Conservation (phyloP, 2,329 filamentous ascomycete genomes). For the Colletotrichum sp. region DNA sequence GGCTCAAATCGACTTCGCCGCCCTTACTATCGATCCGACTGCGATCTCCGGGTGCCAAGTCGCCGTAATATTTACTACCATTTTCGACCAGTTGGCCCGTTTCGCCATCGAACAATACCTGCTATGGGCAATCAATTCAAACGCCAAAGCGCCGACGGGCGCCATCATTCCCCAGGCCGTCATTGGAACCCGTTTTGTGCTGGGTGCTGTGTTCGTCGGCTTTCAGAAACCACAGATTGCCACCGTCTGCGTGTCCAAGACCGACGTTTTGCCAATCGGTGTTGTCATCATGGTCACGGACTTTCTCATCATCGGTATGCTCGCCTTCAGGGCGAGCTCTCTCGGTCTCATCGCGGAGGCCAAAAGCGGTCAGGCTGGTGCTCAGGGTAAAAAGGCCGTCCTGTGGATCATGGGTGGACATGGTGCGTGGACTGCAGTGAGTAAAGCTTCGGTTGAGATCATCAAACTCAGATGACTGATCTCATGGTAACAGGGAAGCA, state of each 20-base stretch:
- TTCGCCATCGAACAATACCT: conserved; percentile 59
- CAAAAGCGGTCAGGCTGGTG: conserved; percentile 28
- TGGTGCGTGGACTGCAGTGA: conserved; percentile 59
- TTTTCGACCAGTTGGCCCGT: conserved; percentile 63
- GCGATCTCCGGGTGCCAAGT: conserved; percentile 54
- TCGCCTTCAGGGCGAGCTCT: conserved; percentile 47
- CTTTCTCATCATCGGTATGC: conserved; percentile 44
- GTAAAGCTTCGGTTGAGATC: conserved; percentile 27
- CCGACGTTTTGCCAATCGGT: conserved; percentile 48
- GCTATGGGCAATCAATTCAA: conserved; percentile 52
- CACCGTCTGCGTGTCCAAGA: conserved; percentile 55
- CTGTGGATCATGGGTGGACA: conserved; percentile 47
- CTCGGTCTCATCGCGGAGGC: conserved; percentile 36
- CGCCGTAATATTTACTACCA: conserved; percentile 54
- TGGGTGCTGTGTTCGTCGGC: conserved; percentile 60
- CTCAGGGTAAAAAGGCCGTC: conserved; percentile 43
- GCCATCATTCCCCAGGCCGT: conserved; percentile 49
- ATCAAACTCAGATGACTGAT: conserved; percentile 4
- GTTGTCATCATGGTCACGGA: conserved; percentile 51
- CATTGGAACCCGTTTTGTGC: conserved; percentile 52
- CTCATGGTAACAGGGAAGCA: conserved; percentile 46
- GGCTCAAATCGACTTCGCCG: conserved; percentile 57
- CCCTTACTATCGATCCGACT: conserved; percentile 49
- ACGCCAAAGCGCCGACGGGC: conserved; percentile 39
- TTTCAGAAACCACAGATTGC: conserved; percentile 57